These are phyloP conservation scores for Tulasnella sp. DNA, from an alignment of 768 basidiomycete species.

Conservation along the genomic window DNA sequence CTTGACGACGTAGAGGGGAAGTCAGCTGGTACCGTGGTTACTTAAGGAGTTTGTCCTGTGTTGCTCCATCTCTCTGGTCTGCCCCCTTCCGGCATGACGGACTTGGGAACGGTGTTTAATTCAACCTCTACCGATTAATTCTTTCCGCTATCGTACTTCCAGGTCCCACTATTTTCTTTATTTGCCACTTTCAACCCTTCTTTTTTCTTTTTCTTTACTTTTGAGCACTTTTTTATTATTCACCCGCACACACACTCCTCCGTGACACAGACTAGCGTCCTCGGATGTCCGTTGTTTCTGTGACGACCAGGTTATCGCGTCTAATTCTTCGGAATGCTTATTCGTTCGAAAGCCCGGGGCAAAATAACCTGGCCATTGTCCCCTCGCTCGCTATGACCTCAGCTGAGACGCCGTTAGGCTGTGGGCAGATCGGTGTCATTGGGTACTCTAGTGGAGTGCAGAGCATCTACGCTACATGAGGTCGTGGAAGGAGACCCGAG, in stretches of 20 bases:
- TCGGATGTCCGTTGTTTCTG: constrained; percentile 2
- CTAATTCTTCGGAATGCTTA: neutral
- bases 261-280: neutral
- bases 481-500: neutral
- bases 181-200: neutral
- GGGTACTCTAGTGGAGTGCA: neutral
- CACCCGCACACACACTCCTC: neutral
- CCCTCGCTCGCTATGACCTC: neutral
- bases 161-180: neutral
- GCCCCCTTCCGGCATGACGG: neutral
- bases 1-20: no score
- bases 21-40: no score
- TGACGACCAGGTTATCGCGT: neutral
- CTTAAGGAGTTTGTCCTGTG: no score
- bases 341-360: neutral
- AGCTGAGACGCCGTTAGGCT: neutral
- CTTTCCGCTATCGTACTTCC: neutral
- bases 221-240: neutral
- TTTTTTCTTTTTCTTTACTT: neutral
- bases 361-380: neutral
- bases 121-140: neutral
- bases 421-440: neutral
- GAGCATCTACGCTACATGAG: neutral
- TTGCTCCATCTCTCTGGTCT: no score
- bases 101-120: neutral